These are phyloP conservation scores for Coemansia sp. DNA, from an alignment of 192 early-diverging fungal genomes.

Conservation along the genomic window DNA sequence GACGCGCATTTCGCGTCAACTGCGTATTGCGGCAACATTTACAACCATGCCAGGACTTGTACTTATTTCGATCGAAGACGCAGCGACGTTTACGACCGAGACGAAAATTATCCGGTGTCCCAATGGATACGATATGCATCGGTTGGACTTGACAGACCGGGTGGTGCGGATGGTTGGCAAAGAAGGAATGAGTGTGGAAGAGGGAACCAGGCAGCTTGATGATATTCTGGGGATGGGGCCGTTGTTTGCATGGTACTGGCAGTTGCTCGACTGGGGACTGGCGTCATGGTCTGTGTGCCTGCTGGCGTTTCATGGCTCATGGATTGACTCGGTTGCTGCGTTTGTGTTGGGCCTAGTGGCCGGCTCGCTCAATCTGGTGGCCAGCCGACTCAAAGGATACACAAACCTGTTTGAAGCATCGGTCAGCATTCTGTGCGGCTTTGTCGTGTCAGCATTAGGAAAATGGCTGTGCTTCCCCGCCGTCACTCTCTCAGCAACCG, in stretches of 20 bases:
- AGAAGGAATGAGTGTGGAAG: slow-evolving; percentile 57
- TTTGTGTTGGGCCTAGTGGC: slow-evolving; percentile 52
- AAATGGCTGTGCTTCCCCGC: slow-evolving; percentile 61
- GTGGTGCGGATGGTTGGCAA: slow-evolving; percentile 61
- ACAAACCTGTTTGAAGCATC: slow-evolving; percentile 68
- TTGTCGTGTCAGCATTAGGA: slow-evolving; percentile 56
- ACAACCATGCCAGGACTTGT: slow-evolving; percentile 66
- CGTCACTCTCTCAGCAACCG: slow-evolving; percentile 60
- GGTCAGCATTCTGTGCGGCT: slow-evolving; percentile 58
- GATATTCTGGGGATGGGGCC: slow-evolving; percentile 51
- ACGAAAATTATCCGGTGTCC: slow-evolving; percentile 65
- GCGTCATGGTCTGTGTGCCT: slow-evolving; percentile 58
- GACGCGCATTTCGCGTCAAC: slow-evolving; percentile 54
- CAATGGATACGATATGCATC: slow-evolving; percentile 65
- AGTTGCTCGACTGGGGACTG: slow-evolving; percentile 57
- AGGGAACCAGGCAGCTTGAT: slow-evolving; percentile 58
- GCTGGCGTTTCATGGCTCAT: slow-evolving; percentile 66
- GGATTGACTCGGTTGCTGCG: slow-evolving; percentile 61
- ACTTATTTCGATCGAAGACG: slow-evolving; percentile 65
- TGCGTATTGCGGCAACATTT: slow-evolving; percentile 61
- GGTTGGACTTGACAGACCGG: slow-evolving; percentile 60
- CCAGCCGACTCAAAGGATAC: slow-evolving; percentile 57
- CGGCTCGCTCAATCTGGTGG: slow-evolving; percentile 58
- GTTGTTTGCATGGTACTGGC: slow-evolving; percentile 58
- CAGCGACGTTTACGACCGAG: slow-evolving; percentile 65